These are phyloP conservation scores for Salvia sclarea DNA, from an alignment of 305 asterid genomes.

Conservation along the genomic window DNA sequence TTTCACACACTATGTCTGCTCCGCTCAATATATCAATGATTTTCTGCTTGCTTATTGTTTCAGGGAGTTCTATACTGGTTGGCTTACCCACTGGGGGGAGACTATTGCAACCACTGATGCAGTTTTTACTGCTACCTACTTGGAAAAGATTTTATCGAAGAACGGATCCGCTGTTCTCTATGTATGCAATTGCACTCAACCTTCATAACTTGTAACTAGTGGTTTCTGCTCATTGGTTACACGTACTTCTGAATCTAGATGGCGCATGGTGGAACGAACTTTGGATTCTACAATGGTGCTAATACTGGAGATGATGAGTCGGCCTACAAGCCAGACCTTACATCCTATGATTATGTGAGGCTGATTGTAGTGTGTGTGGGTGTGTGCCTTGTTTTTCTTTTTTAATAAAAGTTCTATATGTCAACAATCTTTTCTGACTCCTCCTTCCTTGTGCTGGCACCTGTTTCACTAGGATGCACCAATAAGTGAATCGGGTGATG, in stretches of 20 bases:
- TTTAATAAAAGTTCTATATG: background rate
- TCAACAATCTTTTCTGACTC: slow-evolving; percentile 29
- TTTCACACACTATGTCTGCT: background rate
- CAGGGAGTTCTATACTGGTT: slow-evolving; percentile 95
- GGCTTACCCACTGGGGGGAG: slow-evolving; percentile 99
- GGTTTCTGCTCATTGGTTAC: slow-evolving; percentile 18
- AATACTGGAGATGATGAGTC: slow-evolving; percentile 78
- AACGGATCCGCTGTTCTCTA: slow-evolving; percentile 96
- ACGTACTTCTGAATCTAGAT: slow-evolving; percentile 49
- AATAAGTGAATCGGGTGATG: slow-evolving; percentile 90
- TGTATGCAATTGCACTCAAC: slow-evolving; percentile 48
- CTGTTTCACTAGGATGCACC: slow-evolving; percentile 79
- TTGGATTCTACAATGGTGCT: slow-evolving; percentile 91
- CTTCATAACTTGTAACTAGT: slow-evolving; percentile 30
- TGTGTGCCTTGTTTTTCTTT: too few relatives aligned
- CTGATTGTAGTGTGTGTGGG: slow-evolving; percentile 15
- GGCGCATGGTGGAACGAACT: slow-evolving; percentile 96
- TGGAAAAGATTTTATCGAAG: slow-evolving; percentile 72
- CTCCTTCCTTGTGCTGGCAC: slow-evolving; percentile 34
- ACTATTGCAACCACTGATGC: slow-evolving; percentile 81
- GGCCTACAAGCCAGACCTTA: slow-evolving; percentile 84
- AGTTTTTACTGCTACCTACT: slow-evolving; percentile 57
- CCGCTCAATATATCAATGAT: background rate
- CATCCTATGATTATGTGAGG: slow-evolving; percentile 97
- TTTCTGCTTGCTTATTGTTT: slow-evolving; percentile 29